These are phyloP conservation scores for Pleomassaria siparia DNA, from an alignment of 2,329 filamentous ascomycete genomes.

Conservation along the genomic window DNA sequence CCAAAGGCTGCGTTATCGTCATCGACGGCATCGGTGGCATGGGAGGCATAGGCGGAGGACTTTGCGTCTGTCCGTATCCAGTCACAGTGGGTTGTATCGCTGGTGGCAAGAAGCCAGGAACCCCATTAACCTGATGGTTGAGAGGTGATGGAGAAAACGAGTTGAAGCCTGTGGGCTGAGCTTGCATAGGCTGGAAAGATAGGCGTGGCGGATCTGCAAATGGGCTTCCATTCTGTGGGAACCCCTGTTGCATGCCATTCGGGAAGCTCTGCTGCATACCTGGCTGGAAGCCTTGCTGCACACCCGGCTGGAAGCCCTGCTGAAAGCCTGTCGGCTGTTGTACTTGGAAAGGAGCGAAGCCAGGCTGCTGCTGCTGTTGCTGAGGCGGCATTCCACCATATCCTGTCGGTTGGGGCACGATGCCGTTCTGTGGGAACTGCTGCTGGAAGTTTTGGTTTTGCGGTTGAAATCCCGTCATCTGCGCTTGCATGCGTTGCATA, in stretches of 20 bases:
- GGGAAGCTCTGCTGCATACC: slow-evolving; percentile 55
- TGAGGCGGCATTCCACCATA: slow-evolving; percentile 30
- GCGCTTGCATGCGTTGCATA: slow-evolving; percentile 45
- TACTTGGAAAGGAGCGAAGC: slow-evolving; percentile 47
- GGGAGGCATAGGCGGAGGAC: slow-evolving; percentile 61
- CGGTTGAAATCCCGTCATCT: slow-evolving; percentile 44
- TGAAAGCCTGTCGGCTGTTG: slow-evolving; percentile 40
- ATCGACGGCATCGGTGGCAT: slow-evolving; percentile 58
- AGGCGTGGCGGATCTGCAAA: slow-evolving; percentile 56
- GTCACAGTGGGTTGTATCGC: slow-evolving; percentile 57
- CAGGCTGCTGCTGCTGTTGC: slow-evolving; percentile 47
- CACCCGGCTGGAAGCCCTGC: slow-evolving; percentile 55
- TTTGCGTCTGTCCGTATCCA: slow-evolving; percentile 52
- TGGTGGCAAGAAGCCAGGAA: slow-evolving; percentile 50
- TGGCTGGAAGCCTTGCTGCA: slow-evolving; percentile 51
- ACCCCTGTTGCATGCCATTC: slow-evolving; percentile 42
- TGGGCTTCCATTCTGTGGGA: slow-evolving; percentile 54
- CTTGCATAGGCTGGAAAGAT: slow-evolving; percentile 43
- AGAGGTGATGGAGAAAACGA: slow-evolving; percentile 41
- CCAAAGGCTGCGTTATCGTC: slow-evolving; percentile 62
- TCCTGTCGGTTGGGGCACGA: slow-evolving; percentile 44
- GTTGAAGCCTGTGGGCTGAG: slow-evolving; percentile 45
- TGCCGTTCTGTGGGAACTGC: slow-evolving; percentile 36
- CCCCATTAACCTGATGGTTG: slow-evolving; percentile 57
- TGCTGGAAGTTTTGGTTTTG: slow-evolving; percentile 35